Percentiles rank a stretch among this genome's conserved stretches.
Evolutionary conservation across 306 rosid genomes (phyloP).

Genomic region (Senna siamea): DNA sequence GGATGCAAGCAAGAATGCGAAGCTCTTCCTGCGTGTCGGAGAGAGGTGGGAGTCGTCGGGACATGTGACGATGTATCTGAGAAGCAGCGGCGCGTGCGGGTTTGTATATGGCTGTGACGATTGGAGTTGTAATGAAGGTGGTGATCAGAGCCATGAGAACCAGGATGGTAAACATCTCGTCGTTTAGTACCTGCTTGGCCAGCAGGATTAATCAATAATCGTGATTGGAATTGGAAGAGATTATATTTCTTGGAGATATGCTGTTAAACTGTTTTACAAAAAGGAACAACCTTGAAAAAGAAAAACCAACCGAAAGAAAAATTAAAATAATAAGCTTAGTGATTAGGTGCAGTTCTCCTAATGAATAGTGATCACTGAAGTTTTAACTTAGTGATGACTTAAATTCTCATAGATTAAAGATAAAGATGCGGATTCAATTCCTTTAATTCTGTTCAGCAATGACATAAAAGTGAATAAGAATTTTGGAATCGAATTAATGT

Average conservation of each 20-base stretch:
- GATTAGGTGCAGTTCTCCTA: too few species aligned
- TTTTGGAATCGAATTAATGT: neutral
- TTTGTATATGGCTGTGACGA: constrained; percentile 42
- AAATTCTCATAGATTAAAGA: neutral
- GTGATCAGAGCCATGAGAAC: constrained; percentile 58
- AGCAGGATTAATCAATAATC: too few species aligned
- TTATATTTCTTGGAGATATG: too few species aligned
- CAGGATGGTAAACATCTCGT: constrained; percentile 46
- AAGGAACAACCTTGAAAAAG: too few species aligned
- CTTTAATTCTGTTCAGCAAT: neutral
- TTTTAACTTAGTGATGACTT: neutral
- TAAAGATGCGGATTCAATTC: neutral
- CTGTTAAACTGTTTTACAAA: too few species aligned
- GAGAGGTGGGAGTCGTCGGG: constrained; percentile 5
- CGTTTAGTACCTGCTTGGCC: constrained; percentile 43
- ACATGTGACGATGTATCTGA: neutral
- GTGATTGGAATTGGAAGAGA: too few species aligned
- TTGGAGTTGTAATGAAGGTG: constrained; percentile 55
- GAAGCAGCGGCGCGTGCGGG: constrained; percentile 28
- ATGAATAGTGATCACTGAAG: too few species aligned
- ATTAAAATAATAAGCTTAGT: too few species aligned
- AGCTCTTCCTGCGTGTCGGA: constrained; percentile 37
- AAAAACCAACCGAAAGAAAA: too few species aligned
- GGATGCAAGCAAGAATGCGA: constrained; percentile 52
- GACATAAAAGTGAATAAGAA: neutral